Evolutionary conservation across 2,329 filamentous ascomycete species (phyloP).

Genomic region (Coniochaeta sp.): DNA sequence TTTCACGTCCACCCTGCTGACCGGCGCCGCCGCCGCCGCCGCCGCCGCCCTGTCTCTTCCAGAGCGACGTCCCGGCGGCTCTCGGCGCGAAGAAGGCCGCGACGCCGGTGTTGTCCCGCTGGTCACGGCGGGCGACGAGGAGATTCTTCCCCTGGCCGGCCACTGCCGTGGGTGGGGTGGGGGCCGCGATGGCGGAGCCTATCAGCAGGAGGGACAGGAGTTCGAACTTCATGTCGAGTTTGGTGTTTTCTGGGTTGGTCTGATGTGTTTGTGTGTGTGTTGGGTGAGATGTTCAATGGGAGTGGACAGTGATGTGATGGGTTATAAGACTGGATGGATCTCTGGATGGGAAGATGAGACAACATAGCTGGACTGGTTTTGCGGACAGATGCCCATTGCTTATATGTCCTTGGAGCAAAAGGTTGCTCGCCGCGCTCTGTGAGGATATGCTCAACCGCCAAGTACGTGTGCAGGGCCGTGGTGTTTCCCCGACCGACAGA

Average conservation of each 20-base stretch:
- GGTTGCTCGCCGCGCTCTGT: not conserved
- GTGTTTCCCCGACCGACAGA: not conserved
- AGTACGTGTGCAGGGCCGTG: not conserved
- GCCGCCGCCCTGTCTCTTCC: not conserved
- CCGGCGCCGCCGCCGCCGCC: not conserved
- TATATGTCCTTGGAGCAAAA: not conserved
- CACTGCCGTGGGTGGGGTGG: not conserved
- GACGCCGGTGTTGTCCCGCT: not conserved
- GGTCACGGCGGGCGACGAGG: not conserved
- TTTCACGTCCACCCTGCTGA: not conserved
- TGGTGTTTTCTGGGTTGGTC: not conserved
- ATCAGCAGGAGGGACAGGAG: constrained; percentile 5
- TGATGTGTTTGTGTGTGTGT: too few species aligned
- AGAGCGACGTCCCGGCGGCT: not conserved
- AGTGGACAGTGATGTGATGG: not conserved
- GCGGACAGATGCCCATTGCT: not conserved
- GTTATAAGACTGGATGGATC: not conserved
- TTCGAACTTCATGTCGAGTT: constrained; percentile 7
- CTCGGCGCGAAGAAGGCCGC: not conserved
- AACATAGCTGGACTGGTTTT: too few species aligned
- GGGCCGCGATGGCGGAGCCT: constrained; percentile 4
- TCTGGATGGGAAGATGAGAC: not conserved
- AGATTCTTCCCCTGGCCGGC: not conserved
- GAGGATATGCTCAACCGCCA: not conserved
- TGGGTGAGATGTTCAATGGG: not conserved